Evolutionary conservation across 768 basidiomycete genomes (phyloP).

Genomic region (Wakefieldia striispora): DNA sequence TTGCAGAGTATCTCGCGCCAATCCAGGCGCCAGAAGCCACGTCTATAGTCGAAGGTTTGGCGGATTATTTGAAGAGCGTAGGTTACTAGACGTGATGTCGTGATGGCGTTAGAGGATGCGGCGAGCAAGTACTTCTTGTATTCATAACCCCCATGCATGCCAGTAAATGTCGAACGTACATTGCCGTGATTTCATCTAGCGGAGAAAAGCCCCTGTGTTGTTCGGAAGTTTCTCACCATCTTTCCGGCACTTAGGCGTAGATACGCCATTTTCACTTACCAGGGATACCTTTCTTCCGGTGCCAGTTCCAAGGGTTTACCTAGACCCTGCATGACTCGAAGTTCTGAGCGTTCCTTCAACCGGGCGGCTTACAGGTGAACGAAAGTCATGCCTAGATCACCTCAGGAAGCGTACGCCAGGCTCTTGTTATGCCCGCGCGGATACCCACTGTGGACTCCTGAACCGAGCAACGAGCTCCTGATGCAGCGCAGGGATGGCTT

Average conservation of each 20-base stretch:
- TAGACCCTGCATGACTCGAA: no score
- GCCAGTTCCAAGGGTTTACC: no score
- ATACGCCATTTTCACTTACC: no score
- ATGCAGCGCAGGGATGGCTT: constrained; percentile 25
- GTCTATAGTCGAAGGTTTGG: constrained; percentile 60
- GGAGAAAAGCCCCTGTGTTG: no score
- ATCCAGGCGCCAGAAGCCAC: constrained; percentile 64
- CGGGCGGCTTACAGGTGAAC: no score
- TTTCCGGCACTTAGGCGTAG: no score
- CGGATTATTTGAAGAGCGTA: constrained; percentile 69
- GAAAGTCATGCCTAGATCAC: not conserved
- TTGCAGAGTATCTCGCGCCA: constrained; percentile 69
- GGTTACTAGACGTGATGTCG: constrained; percentile 42
- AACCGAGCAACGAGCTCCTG: constrained; percentile 24
- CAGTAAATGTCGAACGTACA: no score
- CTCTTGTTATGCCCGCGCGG: constrained; percentile 19
- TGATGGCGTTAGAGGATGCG: not conserved
- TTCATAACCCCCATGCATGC: not conserved
- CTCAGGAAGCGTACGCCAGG: constrained; percentile 13
- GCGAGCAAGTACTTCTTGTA: not conserved
- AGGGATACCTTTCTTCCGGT: no score
- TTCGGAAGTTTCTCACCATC: no score
- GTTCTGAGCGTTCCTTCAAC: no score
- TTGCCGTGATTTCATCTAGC: no score
- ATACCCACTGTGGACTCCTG: constrained; percentile 31